Base-by-base conservation (phyloP, 257 asterid genomes). In the Cynanchum wilfordii region DNA sequence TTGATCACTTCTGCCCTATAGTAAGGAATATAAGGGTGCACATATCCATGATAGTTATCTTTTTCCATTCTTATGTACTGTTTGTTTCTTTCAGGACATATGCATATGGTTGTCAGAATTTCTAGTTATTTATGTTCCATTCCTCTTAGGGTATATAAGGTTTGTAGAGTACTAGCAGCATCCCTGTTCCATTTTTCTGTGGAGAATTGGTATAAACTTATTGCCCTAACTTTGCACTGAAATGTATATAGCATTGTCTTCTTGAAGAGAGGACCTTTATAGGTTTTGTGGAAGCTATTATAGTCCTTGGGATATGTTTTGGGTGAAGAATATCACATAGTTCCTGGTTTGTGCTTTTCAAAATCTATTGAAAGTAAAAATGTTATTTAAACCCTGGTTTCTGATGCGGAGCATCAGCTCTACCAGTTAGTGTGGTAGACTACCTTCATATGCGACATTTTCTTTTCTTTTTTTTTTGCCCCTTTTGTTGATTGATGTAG, bases 1-100 rank as follows among this genome's bases (percentile, higher is more conserved):
- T 91, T 78, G 97, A 95, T 68, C 96, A 89, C 72, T 91, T 94
- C 77, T 94, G 96, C 56, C 79, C 87, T 75, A 96, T 94, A 64
- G 98, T 40, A 40, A 40, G 45, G 45, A 40, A 40, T 9, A 7
- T 40, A 40, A 40, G 45, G 10, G 45, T 7, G 45, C 45, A 40
- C 10, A 7, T 7, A 42, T 42, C 10, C 10, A 8, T 40, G 45
- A 40, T 7, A 42, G 11, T 42, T 36, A 36, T 36, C 40, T 36
- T 36, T 36, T n/a, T n/a, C 40, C 40, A 36, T 36, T 36, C 47
- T 42, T 42, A 8, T 42, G 47, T 42, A 42, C 10, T 42, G 47
- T 42, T 42, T 42, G 47, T 42, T 42, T 42, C 47, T 42, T 42
- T 42, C 47, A 42, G 47, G 47, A 42, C 47, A 42, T 42, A 42